Evolutionary conservation across 2,329 filamentous ascomycete species (phyloP).

Genomic region (Botrytis squamosa): DNA sequence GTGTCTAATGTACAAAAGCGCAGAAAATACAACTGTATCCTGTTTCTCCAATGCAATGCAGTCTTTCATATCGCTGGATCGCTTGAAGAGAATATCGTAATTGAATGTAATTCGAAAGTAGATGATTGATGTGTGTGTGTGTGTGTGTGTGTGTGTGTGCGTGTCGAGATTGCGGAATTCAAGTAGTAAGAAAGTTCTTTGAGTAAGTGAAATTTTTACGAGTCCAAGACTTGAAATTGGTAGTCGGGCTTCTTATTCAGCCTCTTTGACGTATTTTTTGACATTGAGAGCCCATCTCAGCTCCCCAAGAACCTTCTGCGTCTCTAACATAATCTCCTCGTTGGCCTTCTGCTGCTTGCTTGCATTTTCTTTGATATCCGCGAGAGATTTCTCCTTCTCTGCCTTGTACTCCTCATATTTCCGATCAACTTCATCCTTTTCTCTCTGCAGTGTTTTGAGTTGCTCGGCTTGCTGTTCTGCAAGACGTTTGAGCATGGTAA

Average conservation of each 20-base stretch:
- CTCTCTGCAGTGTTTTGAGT: conserved; percentile 56
- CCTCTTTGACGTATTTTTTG: conserved; percentile 58
- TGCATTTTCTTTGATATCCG: conserved; percentile 58
- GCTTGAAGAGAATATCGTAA: conserved; percentile 8
- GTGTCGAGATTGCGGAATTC: not conserved
- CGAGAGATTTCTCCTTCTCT: conserved; percentile 61
- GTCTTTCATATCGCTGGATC: conserved; percentile 8
- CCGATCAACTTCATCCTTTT: conserved; percentile 60
- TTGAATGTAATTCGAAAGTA: not conserved
- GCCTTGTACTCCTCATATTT: conserved; percentile 65
- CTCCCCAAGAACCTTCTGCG: conserved; percentile 61
- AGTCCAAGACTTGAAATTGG: not conserved
- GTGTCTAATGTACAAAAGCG: conserved; percentile 20
- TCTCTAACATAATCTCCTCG: conserved; percentile 55
- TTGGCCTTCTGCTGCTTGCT: conserved; percentile 60
- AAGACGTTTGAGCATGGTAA: conserved; percentile 63
- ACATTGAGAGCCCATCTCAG: conserved; percentile 72
- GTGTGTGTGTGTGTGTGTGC: not conserved
- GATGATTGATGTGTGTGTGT: not conserved
- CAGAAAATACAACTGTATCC: conserved; percentile 22
- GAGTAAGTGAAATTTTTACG: not conserved
- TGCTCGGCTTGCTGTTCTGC: conserved; percentile 73
- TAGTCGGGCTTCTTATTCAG: conserved; percentile 44
- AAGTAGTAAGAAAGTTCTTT: not conserved
- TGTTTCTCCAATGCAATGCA: conserved; percentile 22